Percentiles rank a stretch among this genome's conserved stretches.
These are phyloP conservation scores for Musa acuminata DNA, from an alignment of 176 grass and related monocot genomes.

Conservation along the genomic window DNA sequence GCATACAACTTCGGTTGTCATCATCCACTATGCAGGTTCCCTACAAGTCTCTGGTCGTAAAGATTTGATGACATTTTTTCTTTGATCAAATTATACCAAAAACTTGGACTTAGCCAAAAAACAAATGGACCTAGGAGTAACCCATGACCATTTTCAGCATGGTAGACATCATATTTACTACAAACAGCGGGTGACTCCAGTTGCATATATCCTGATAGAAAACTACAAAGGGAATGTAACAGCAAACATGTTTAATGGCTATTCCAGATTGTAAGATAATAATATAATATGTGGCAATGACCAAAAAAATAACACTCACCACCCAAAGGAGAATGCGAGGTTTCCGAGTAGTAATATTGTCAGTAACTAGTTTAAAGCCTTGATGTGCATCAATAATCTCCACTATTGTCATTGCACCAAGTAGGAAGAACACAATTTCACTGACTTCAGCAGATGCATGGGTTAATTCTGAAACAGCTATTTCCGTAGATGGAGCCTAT, in stretches of 20 bases:
- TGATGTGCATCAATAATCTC: constrained; percentile 99
- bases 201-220: not conserved
- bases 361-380: constrained; percentile 93
- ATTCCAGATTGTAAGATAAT: not conserved
- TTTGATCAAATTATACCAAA: too few species aligned
- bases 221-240: not conserved
- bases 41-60: too few species aligned
- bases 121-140: too few species aligned
- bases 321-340: constrained; percentile 85
- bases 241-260: not conserved
- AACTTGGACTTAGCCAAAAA: too few species aligned
- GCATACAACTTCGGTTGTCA: too few species aligned
- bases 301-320: constrained; percentile 39
- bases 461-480: constrained; percentile 76
- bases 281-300: not conserved
- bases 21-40: too few species aligned
- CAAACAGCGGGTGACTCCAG: not conserved
- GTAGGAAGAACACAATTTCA: constrained; percentile 98
- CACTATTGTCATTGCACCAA: constrained; percentile 98
- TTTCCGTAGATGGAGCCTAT: constrained; percentile 72
- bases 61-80: too few species aligned
- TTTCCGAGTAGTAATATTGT: constrained; percentile 92
- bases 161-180: not conserved
- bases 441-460: constrained; percentile 71
- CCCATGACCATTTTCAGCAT: not conserved